Evolutionary conservation across 2,329 filamentous ascomycete genomes (phyloP).

Genomic region (Cryphonectria parasitica): DNA sequence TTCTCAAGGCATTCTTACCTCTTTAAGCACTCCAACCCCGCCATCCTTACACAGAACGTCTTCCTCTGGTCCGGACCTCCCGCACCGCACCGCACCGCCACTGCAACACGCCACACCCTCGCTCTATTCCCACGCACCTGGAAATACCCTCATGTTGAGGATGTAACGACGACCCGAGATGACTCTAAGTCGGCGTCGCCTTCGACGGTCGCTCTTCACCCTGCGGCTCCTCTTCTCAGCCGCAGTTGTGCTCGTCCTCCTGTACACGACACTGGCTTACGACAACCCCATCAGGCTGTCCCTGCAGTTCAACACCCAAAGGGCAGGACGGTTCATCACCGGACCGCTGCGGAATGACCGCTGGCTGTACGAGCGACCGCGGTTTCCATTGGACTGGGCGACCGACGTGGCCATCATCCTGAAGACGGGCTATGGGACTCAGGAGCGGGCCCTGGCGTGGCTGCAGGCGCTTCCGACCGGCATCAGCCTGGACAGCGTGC

Average conservation of each 20-base stretch:
- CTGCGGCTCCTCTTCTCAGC: constrained; percentile 16
- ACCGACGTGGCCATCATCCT: constrained; percentile 55
- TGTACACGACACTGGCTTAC: constrained; percentile 36
- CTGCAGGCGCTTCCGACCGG: constrained; percentile 48
- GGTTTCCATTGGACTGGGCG: constrained; percentile 47
- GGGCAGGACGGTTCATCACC: constrained; percentile 35
- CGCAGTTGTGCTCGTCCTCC: constrained; percentile 18
- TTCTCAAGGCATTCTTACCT: background rate
- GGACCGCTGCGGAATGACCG: constrained; percentile 40
- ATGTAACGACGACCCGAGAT: constrained; percentile 19
- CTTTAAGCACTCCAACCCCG: background rate
- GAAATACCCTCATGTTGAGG: background rate
- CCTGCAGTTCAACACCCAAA: constrained; percentile 34
- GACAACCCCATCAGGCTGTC: constrained; percentile 36
- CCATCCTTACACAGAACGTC: too few relatives aligned
- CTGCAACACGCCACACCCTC: background rate
- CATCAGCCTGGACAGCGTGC: constrained; percentile 41
- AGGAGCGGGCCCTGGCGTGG: constrained; percentile 50
- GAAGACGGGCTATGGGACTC: constrained; percentile 63
- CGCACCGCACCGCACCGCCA: background rate
- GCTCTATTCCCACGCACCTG: too few relatives aligned
- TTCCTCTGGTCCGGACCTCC: background rate
- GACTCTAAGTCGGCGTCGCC: constrained; percentile 17
- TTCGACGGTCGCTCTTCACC: constrained; percentile 14
- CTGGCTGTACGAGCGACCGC: constrained; percentile 45